These are phyloP conservation scores for Miamiensis avidus DNA, from an alignment of 169 alveolate species.

Conservation along the genomic window DNA sequence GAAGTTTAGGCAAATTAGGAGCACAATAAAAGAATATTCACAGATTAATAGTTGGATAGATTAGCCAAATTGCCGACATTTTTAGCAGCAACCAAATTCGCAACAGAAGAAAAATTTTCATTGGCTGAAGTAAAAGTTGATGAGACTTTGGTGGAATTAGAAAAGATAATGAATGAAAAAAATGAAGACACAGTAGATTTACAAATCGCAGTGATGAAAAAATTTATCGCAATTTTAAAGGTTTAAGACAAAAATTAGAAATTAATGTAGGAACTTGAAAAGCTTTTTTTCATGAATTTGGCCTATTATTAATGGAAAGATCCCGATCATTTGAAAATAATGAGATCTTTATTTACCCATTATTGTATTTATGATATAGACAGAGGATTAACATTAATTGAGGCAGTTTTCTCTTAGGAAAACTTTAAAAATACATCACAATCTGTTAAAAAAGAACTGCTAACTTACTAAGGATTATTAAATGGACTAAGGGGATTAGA, in stretches of 20 bases:
- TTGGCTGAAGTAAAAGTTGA: conserved; percentile 7
- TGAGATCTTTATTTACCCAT: conserved; percentile 16
- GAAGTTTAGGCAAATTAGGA: too few relatives aligned
- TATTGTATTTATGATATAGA: conserved; percentile 17
- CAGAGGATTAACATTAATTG: background rate
- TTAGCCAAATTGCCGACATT: conserved; percentile 11
- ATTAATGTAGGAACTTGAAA: background rate
- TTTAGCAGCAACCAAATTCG: conserved; percentile 7
- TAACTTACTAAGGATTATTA: background rate
- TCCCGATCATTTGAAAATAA: conserved; percentile 7
- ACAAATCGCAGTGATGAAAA: background rate
- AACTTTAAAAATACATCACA: too few relatives aligned
- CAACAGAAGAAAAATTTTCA: conserved; percentile 1
- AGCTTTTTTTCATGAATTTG: conserved; percentile 14
- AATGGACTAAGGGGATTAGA: background rate
- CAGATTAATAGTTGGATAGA: background rate
- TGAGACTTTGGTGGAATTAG: background rate
- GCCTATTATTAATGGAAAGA: conserved; percentile 17
- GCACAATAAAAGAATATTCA: background rate
- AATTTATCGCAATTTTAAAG: background rate
- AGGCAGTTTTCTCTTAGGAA: background rate
- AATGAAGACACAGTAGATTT: conserved; percentile 14
- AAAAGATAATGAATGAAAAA: conserved; percentile 1
- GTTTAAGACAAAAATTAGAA: background rate
- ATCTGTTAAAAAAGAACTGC: background rate